Evolutionary conservation across 2,329 filamentous ascomycete species (phyloP), one percentile per base, ranked within the genome.

Genomic region (Elsinoe ampelina): DNA sequence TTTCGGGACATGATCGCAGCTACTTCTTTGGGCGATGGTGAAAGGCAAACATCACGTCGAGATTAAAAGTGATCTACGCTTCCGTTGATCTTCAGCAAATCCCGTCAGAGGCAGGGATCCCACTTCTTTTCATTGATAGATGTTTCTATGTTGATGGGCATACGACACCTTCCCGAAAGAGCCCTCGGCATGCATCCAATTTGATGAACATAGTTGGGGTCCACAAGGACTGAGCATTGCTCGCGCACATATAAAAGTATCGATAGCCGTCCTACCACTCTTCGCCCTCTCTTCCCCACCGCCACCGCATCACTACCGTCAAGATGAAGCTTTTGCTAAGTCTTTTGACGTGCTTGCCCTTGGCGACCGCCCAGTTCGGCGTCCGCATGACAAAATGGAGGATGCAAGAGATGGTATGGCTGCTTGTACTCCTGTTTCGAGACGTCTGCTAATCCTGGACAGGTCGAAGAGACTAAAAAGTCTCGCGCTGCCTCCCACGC

Each of bases 281-380:
- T 45, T 20, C 20, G 12, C 20, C 41, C 7, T 52, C 39, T n/a
- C n/a, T 22, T 52, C 41, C 20, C 34, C 34, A 17, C 36, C 48
- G 48, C 48, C 48, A 52, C 48, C n/a, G 32, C 8, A 32, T 12
- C 48, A 52, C 32, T 39, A 19, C 20, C 13, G 50, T 43, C 36
- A 55, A 20, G n/a, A 56, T 56, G 54, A 56, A 48, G 54, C 32
- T 45, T 45, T 42, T 45, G 39, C 39, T 48, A 42, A 48, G 38
- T 34, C 38, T 47, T 26, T 5, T 56, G 54, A 45, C 41, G 26
- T 56, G 54, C 30, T 32, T 56, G 22, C 54, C 54, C 42, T 45
- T 48, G 42, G 54, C 41, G 30, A 30, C 41, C 19, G 39, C 54
- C 42, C 39, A 45, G 22, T 30, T 56, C 12, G 54, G 54, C 39